phyloP scores from a whole-genome alignment of 352 stramenopile genomes.

The Pelagophyceae sp. region DNA sequence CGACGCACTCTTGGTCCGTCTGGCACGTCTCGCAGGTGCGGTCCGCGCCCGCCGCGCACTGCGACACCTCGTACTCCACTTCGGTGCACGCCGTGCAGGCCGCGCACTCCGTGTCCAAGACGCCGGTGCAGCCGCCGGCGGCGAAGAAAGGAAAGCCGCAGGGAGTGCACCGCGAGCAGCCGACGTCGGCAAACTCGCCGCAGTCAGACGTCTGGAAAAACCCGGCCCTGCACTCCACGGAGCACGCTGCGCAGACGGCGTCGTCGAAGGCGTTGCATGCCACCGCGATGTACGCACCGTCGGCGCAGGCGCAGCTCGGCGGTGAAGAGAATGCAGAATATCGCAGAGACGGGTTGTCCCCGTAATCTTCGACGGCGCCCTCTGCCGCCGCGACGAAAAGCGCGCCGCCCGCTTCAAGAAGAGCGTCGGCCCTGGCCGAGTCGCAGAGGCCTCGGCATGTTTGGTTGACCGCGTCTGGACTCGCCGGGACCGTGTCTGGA shows the following conservation, averaged over 20 bases:
- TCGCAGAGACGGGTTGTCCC: not conserved
- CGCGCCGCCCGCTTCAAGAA: no score
- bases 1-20: not conserved
- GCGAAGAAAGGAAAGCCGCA: conserved; percentile 1
- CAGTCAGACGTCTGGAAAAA: not conserved
- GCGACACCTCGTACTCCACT: conserved; percentile 10
- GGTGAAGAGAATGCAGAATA: not conserved
- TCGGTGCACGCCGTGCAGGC: not conserved
- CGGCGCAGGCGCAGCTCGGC: not conserved
- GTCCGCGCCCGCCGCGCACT: not conserved
- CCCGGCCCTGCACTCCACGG: not conserved
- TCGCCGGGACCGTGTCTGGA: no score
- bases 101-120: not conserved
- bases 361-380: not conserved
- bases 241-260: not conserved
- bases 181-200: not conserved
- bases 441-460: no score
- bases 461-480: no score
- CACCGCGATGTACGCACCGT: not conserved
- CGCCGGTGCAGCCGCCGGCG: not conserved
- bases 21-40: conserved; percentile 1
- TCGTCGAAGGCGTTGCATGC: not conserved
- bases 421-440: no score
- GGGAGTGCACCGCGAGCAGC: not conserved
- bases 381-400: not conserved